Percentiles rank a stretch among this genome's conserved stretches.
These are phyloP conservation scores for Dujonia santamariae DNA, from an alignment of 1,139 yeast genomes.

Conservation along the genomic window DNA sequence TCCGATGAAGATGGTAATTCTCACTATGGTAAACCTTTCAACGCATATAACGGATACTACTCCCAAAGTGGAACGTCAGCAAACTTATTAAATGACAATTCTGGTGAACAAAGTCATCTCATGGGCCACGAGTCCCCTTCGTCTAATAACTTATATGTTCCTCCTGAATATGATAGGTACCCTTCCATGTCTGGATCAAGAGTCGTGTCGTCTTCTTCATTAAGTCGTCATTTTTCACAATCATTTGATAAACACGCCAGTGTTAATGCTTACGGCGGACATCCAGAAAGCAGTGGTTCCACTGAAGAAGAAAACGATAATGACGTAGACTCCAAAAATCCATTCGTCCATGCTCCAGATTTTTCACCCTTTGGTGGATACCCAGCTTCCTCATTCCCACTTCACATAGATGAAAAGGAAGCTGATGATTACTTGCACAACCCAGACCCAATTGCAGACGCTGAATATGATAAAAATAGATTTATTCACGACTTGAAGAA, in stretches of 20 bases:
- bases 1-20: slow-evolving; percentile 20
- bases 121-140: slow-evolving; percentile 7
- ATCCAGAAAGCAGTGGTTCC: not conserved
- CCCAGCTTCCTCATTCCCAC: slow-evolving; percentile 28
- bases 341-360: slow-evolving; percentile 12
- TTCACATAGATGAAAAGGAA: slow-evolving; percentile 28
- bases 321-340: slow-evolving; percentile 2
- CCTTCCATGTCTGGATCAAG: slow-evolving; percentile 52
- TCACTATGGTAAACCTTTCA: slow-evolving; percentile 38
- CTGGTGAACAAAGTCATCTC: slow-evolving; percentile 8
- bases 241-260: not conserved
- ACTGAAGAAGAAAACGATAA: not conserved
- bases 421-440: slow-evolving; percentile 30
- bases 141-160: slow-evolving; percentile 27
- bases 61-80: slow-evolving; percentile 42
- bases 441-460: slow-evolving; percentile 30
- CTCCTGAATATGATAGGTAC: slow-evolving; percentile 58
- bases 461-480: slow-evolving; percentile 26
- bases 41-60: slow-evolving; percentile 45
- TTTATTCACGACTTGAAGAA: slow-evolving; percentile 22
- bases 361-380: slow-evolving; percentile 30
- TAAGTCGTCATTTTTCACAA: slow-evolving; percentile 25
- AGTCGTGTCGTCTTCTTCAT: slow-evolving; percentile 43
- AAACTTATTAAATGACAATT: slow-evolving; percentile 30
- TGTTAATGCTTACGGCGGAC: no score